Conservation (phyloP, 2,329 filamentous ascomycete genomes). For the Amauroascus verrucosus region DNA sequence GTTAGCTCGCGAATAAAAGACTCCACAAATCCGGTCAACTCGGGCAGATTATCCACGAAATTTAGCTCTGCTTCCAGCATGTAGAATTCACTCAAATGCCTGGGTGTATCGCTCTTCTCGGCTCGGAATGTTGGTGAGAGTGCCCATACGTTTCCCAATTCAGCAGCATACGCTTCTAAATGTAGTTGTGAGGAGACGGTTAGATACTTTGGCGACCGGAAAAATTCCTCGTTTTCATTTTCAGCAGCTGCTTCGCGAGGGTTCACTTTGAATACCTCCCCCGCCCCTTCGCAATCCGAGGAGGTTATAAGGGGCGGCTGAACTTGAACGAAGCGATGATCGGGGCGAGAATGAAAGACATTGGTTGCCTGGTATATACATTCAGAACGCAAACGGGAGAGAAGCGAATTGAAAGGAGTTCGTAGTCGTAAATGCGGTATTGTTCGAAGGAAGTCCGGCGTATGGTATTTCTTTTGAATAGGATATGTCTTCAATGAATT, state of each 20-base stretch:
- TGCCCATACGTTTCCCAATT: conserved; percentile 85
- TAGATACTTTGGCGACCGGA: conserved; percentile 78
- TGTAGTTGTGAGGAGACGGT: conserved; percentile 94
- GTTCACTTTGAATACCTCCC: conserved; percentile 74
- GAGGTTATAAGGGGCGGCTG: conserved; percentile 93
- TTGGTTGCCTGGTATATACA: conserved; percentile 60
- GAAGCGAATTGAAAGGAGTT: conserved; percentile 66
- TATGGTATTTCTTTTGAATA: conserved; percentile 93
- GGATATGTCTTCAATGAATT: conserved; percentile 61
- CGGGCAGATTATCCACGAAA: conserved; percentile 59
- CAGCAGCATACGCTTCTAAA: conserved; percentile 80
- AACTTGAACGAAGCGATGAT: conserved; percentile 54
- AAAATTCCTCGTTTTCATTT: conserved; percentile 53
- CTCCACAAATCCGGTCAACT: conserved; percentile 72
- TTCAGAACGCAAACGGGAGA: conserved; percentile 75
- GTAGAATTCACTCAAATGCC: conserved; percentile 95
- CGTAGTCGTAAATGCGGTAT: conserved; percentile 79
- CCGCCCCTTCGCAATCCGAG: conserved; percentile 92
- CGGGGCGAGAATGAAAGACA: conserved; percentile 58
- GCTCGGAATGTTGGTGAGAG: conserved; percentile 89
- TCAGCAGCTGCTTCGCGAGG: conserved; percentile 31
- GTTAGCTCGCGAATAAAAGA: conserved; percentile 57
- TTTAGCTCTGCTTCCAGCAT: conserved; percentile 91
- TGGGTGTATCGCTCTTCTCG: conserved; percentile 82
- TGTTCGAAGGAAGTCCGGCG: conserved; percentile 74